These are phyloP conservation scores for Psilocybe azurescens DNA, from an alignment of 768 basidiomycete species.

Conservation along the genomic window DNA sequence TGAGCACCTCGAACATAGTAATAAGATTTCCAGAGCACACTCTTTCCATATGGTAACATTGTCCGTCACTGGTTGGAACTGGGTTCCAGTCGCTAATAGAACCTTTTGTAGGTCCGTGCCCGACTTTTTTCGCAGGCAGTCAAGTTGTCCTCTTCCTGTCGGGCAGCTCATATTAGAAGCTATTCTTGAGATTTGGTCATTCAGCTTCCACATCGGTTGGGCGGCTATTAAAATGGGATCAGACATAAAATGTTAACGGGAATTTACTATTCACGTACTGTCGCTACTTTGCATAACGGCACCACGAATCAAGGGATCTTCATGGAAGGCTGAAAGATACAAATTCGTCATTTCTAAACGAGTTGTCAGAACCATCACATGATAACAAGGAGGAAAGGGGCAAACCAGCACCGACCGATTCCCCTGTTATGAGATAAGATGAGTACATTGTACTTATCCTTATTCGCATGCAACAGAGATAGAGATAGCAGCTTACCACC, in stretches of 20 bases:
- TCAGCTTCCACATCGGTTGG: constrained; percentile 39
- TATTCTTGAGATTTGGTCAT: constrained; percentile 33
- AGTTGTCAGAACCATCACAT: background rate
- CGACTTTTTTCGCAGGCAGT: constrained; percentile 33
- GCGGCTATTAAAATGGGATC: constrained; percentile 22
- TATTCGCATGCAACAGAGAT: background rate
- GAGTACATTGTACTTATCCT: background rate
- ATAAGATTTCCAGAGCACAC: constrained; percentile 18
- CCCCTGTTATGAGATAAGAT: constrained; percentile 22
- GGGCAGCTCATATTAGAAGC: constrained; percentile 33
- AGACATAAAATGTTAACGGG: background rate
- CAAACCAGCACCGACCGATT: constrained; percentile 39
- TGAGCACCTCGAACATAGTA: background rate
- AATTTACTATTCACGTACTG: constrained; percentile 20
- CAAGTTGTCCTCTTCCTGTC: constrained; percentile 28
- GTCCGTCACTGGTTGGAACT: constrained; percentile 40
- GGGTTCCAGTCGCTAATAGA: constrained; percentile 32
- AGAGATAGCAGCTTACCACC: constrained; percentile 30
- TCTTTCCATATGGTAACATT: constrained; percentile 39
- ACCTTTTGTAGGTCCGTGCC: constrained; percentile 29
- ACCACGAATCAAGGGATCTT: constrained; percentile 34
- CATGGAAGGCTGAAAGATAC: constrained; percentile 35
- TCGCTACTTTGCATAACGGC: constrained; percentile 41
- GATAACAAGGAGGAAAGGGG: background rate
- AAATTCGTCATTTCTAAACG: constrained; percentile 37